These are phyloP conservation scores for Maudiozyma pseudohumilis DNA, from an alignment of 805 yeast species.

Conservation along the genomic window DNA sequence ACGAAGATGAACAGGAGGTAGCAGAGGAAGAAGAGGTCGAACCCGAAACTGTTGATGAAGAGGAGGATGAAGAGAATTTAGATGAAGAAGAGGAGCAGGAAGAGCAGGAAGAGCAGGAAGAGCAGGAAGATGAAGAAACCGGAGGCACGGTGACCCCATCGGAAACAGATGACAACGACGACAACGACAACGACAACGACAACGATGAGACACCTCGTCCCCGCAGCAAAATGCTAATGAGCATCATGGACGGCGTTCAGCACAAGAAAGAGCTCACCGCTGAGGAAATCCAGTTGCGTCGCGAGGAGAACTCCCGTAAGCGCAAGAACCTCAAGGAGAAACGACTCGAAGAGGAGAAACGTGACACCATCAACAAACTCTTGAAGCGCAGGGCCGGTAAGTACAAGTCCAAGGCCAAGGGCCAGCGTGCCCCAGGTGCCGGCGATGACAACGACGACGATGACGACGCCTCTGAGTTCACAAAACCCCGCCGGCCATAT, in stretches of 20 bases:
- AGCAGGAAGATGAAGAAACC: constrained; percentile 9
- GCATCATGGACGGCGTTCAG: constrained; percentile 10
- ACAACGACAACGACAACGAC: constrained; percentile 13
- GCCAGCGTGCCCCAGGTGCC: not conserved
- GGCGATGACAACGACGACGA: constrained; percentile 13
- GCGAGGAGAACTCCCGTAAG: constrained; percentile 82
- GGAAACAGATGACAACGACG: constrained; percentile 15
- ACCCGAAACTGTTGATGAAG: constrained; percentile 15
- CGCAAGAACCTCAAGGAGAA: constrained; percentile 77
- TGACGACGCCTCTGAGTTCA: constrained; percentile 10
- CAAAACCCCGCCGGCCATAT: constrained; percentile 27
- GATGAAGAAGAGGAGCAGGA: constrained; percentile 14
- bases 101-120: constrained; percentile 12
- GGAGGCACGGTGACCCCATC: constrained; percentile 14
- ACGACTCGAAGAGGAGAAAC: constrained; percentile 83
- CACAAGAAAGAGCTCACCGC: constrained; percentile 59
- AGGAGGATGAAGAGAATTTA: constrained; percentile 11
- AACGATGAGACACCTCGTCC: constrained; percentile 12
- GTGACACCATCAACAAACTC: constrained; percentile 80
- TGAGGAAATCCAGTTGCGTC: constrained; percentile 71
- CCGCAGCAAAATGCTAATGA: constrained; percentile 17
- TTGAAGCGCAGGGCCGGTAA: constrained; percentile 76
- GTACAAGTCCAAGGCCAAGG: constrained; percentile 30
- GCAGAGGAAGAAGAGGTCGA: constrained; percentile 10
- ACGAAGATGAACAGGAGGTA: constrained; percentile 4